Evolutionary conservation across 768 basidiomycete genomes (phyloP), one percentile per base, ranked within the genome.

Genomic region (Kwoniella dendrophila): DNA sequence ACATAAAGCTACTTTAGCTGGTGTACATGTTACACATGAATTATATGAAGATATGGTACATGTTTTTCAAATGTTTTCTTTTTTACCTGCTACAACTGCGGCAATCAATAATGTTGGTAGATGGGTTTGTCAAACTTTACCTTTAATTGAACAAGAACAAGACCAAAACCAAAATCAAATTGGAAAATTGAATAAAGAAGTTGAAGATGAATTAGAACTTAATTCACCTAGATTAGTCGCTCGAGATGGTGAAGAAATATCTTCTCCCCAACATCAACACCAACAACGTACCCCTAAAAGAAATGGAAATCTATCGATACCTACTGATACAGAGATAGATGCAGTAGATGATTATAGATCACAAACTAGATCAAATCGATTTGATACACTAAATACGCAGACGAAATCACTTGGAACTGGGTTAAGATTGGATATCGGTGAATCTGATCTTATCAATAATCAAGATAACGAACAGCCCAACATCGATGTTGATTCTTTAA

Each of bases 1-100:
- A 1, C 90, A 95, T 80, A 99, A 99, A 77, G 96, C 96, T 11
- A 85, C 87, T 4, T 77, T 90, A 27, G 86, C 89, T 0, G 94
- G 93, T 2, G 91, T 95, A 36, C 82, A 88, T 56, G 90, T 96
- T 30, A 85, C 84, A 63, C 90, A 94, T 69, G 93, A 97, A 75
- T 79, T 90, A 38, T 96, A 90, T 71, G 88, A 94, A 71, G 95
- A 99, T 79, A 89, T 88, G 52, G 92, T 94, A 4, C 93, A 97
- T 69, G 90, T 95, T 12, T 97, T 97, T 76, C 93, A 95, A 75
- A 83, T 86, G 16, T 90, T 90, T 69, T 89, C 90, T 0, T 95
- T 71, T 59, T 55, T 77, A 1, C 71, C 71, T 2, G 70, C 71
- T 16, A 66, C 74, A 12, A 62, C 66, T 33, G 70, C 68, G 3